Evolutionary conservation across 1,284 basidiomycete species (phyloP).

Genomic region (Neolentinus lepideus): DNA sequence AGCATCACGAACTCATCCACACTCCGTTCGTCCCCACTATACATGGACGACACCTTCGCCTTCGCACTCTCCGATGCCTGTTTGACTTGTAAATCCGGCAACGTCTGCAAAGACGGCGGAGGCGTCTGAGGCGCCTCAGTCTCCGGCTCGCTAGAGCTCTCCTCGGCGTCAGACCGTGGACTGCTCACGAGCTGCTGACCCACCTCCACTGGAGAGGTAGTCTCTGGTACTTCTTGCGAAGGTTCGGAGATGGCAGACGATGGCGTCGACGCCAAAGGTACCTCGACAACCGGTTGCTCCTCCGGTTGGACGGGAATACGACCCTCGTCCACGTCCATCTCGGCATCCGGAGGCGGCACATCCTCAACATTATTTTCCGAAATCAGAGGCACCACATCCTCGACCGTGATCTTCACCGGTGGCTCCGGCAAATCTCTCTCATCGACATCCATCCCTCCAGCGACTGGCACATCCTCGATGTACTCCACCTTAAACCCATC

Average conservation of each 20-base stretch:
- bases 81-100: too few species aligned
- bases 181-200: not conserved
- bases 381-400: not conserved
- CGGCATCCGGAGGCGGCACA: not conserved
- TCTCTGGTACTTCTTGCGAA: too few species aligned
- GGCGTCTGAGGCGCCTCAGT: not conserved
- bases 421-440: not conserved
- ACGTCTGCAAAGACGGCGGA: not conserved
- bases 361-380: not conserved
- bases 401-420: not conserved
- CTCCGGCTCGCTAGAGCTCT: not conserved
- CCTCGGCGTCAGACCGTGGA: not conserved
- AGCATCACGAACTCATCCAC: not conserved
- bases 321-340: not conserved
- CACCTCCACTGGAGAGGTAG: too few species aligned
- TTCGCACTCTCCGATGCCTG: not conserved
- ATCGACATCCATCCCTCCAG: not conserved
- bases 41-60: not conserved
- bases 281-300: not conserved
- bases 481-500: not conserved
- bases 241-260: too few species aligned
- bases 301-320: too few species aligned
- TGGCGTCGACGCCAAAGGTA: not conserved
- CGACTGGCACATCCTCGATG: not conserved
- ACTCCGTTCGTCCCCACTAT: not conserved